A percentile compares a stretch with the other conserved stretches of the same genome.
These are phyloP conservation scores for Schizophyllum amplum DNA, from an alignment of 1,284 basidiomycete species.

Conservation along the genomic window DNA sequence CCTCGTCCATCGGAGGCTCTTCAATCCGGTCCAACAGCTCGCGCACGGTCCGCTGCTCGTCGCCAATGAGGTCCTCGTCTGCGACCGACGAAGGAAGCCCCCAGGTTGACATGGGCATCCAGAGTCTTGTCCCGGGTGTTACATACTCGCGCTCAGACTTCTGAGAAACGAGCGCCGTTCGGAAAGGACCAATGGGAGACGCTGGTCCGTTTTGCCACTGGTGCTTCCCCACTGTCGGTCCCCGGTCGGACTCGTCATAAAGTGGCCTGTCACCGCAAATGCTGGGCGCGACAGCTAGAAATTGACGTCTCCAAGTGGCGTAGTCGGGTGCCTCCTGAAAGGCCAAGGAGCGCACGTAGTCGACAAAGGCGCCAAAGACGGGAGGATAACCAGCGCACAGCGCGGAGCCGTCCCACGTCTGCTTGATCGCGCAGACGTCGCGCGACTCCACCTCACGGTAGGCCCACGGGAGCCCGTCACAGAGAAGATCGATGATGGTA, in stretches of 20 bases:
- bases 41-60: background rate
- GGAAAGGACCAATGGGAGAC: background rate
- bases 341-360: background rate
- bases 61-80: background rate
- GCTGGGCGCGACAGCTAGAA: background rate
- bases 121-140: too few relatives aligned
- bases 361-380: background rate
- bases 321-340: background rate
- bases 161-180: too few relatives aligned
- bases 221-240: too few relatives aligned
- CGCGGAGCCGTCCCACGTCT: background rate
- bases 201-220: background rate
- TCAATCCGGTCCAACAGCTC: background rate
- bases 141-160: background rate
- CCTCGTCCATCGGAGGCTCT: background rate
- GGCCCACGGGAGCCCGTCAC: background rate
- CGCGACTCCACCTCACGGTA: background rate
- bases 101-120: background rate
- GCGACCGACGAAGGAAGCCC: background rate
- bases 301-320: background rate
- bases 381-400: background rate
- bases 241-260: background rate
- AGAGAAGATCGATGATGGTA: background rate
- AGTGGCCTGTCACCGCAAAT: background rate
- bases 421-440: background rate